Conservation (phyloP, 257 asterid species). For the Coffea canephora region DNA sequence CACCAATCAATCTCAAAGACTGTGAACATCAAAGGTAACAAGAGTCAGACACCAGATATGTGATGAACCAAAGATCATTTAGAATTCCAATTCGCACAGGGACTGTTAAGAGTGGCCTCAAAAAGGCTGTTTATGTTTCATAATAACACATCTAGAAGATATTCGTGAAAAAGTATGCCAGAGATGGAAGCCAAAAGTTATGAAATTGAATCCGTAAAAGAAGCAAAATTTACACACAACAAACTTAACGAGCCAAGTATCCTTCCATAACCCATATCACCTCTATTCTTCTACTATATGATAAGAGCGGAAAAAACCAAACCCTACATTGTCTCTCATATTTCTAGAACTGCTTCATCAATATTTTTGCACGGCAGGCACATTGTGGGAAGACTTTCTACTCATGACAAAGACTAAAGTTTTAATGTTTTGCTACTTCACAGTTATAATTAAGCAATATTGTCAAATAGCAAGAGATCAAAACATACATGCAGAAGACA, state of each 20-base stretch:
- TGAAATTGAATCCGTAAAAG: not conserved
- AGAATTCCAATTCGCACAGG: not conserved
- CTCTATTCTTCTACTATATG: not conserved
- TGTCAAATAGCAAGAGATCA: not conserved
- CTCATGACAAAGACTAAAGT: not conserved
- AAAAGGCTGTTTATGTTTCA: not conserved
- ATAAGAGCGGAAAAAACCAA: not conserved
- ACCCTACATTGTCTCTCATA: not conserved
- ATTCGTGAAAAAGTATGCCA: not conserved
- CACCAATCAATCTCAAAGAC: conserved; percentile 93
- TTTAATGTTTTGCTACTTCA: not conserved
- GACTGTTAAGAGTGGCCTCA: not conserved
- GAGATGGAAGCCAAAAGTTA: not conserved
- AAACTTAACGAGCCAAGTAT: not conserved
- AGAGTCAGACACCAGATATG: not conserved
- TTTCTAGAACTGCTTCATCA: not conserved
- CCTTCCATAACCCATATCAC: not conserved
- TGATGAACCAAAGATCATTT: not conserved
- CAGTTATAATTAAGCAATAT: conserved; percentile 8
- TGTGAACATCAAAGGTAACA: conserved; percentile 15
- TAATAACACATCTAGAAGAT: not conserved
- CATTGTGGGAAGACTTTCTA: not conserved
- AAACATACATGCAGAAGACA: conserved; percentile 74
- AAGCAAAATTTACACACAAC: not conserved
- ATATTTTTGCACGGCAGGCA: not conserved